Conservation (phyloP, 2,329 filamentous ascomycete species). For the Epicoccum nigrum region DNA sequence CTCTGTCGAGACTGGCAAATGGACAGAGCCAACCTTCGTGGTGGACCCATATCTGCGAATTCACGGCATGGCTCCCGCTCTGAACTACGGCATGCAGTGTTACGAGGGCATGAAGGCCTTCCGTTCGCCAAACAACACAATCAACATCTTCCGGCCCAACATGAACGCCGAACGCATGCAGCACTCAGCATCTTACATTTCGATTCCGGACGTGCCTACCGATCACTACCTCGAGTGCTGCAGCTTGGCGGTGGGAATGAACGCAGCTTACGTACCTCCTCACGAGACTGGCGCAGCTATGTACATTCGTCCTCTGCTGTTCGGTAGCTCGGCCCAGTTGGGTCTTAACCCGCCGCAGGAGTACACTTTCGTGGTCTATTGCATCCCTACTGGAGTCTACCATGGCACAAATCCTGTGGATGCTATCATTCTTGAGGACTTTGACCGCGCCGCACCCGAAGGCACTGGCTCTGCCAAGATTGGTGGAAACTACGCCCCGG, state of each 20-base stretch:
- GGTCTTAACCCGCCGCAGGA: constrained; percentile 87
- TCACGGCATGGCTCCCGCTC: constrained; percentile 91
- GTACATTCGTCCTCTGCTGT: constrained; percentile 89
- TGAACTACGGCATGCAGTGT: constrained; percentile 96
- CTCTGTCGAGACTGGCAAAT: constrained; percentile 73
- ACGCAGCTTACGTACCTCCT: constrained; percentile 89
- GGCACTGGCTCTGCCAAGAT: constrained; percentile 93
- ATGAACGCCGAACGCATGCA: constrained; percentile 85
- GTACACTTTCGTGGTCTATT: constrained; percentile 89
- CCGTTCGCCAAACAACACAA: constrained; percentile 73
- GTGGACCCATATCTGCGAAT: constrained; percentile 83
- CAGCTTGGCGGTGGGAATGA: constrained; percentile 81
- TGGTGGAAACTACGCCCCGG: constrained; percentile 94
- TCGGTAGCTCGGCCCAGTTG: constrained; percentile 85
- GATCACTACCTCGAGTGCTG: constrained; percentile 78
- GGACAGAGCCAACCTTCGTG: constrained; percentile 80
- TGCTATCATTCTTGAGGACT: constrained; percentile 86
- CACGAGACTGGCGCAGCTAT: constrained; percentile 87
- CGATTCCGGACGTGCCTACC: constrained; percentile 79
- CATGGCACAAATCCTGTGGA: constrained; percentile 89
- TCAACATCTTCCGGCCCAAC: constrained; percentile 86
- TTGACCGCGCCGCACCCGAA: constrained; percentile 90
- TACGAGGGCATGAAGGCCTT: constrained; percentile 99
- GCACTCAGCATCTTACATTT: constrained; percentile 81
- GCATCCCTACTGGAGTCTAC: constrained; percentile 91